Conservation (phyloP, 176 grass and related monocot genomes). For the Ensete glaucum region DNA sequence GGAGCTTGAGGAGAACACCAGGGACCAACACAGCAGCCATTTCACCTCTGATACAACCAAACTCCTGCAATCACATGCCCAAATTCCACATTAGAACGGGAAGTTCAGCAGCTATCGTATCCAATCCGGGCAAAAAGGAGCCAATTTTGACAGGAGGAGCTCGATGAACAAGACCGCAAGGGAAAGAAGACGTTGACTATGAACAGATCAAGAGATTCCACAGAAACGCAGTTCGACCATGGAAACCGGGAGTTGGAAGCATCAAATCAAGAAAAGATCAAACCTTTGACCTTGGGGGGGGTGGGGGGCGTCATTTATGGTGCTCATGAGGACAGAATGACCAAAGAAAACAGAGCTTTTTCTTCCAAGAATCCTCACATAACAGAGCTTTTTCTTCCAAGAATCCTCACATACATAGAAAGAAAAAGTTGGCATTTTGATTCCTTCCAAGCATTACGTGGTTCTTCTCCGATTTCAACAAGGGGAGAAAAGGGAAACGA, state of each 20-base stretch:
- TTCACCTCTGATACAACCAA: neutral
- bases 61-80: neutral
- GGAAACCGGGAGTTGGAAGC: neutral
- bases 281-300: neutral
- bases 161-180: neutral
- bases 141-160: neutral
- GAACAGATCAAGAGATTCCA: neutral
- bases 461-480: neutral
- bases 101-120: neutral
- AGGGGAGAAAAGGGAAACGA: neutral
- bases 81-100: neutral
- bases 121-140: neutral
- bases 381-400: neutral
- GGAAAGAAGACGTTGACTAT: neutral
- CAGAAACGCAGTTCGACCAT: neutral
- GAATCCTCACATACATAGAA: neutral
- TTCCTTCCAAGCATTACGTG: neutral
- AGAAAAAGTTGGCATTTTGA: neutral
- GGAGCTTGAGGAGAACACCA: conserved; percentile 79
- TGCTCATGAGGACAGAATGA: neutral
- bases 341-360: neutral
- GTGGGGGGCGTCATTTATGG: neutral
- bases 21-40: conserved; percentile 63
- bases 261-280: neutral
- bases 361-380: neutral